phyloP scores from a whole-genome alignment of 768 basidiomycete species.

The Pulveroboletus sp. region DNA sequence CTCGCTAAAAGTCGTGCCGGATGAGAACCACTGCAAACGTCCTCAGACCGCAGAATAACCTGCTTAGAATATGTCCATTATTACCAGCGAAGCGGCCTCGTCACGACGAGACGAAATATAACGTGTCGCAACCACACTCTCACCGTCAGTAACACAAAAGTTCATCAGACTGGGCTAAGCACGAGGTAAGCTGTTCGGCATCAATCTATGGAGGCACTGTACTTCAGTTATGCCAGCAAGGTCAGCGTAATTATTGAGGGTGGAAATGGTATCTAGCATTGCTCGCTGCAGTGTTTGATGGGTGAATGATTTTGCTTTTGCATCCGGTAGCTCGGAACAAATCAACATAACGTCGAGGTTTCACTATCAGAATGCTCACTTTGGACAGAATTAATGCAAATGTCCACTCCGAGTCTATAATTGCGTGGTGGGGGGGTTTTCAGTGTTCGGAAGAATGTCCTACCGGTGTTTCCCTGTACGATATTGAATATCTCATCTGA shows the following conservation, averaged over 20 bases:
- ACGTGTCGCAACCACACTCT: conserved; percentile 88
- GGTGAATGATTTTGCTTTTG: conserved; percentile 70
- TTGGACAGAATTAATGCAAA: conserved; percentile 90
- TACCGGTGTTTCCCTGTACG: conserved; percentile 91
- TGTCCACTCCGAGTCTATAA: conserved; percentile 90
- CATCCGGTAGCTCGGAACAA: conserved; percentile 63
- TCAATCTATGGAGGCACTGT: conserved; percentile 3
- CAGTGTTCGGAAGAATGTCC: conserved; percentile 7
- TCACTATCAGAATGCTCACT: conserved; percentile 32
- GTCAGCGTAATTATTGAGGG: conserved; percentile 71
- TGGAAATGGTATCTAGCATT: conserved; percentile 83
- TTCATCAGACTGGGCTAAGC: conserved; percentile 84
- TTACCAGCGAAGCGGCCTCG: conserved; percentile 86
- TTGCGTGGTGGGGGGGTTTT: neutral
- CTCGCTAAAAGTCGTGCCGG: conserved; percentile 91
- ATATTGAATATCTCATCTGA: conserved; percentile 81
- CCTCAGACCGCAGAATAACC: conserved; percentile 3
- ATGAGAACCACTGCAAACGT: conserved; percentile 77
- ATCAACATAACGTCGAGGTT: conserved; percentile 6
- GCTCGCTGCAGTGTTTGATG: conserved; percentile 69
- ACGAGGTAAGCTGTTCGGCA: conserved; percentile 1
- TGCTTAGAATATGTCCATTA: conserved; percentile 22
- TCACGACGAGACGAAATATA: conserved; percentile 91
- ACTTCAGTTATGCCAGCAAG: conserved; percentile 73
- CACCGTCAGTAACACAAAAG: conserved; percentile 94